Conservation (phyloP, 2,329 filamentous ascomycete genomes). For the Anisogramma anomala region DNA sequence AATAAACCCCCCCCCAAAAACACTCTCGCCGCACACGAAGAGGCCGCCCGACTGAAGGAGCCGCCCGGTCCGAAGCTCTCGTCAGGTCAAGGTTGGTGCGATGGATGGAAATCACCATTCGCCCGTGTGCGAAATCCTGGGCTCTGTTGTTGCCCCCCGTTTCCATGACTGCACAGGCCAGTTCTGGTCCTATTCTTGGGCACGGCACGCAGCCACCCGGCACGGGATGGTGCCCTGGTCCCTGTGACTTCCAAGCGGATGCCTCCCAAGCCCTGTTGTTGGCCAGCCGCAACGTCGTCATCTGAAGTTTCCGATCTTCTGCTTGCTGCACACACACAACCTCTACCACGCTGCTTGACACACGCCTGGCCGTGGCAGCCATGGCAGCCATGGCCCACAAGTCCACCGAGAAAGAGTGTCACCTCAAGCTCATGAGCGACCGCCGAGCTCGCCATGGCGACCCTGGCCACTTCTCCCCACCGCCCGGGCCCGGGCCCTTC, state of each 20-base stretch:
- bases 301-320: neutral
- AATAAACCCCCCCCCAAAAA: no score
- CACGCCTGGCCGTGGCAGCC: no score
- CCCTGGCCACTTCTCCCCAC: neutral
- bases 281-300: constrained; percentile 4
- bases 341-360: neutral
- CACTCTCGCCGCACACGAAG: no score
- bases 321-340: neutral
- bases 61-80: no score
- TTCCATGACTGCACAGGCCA: neutral
- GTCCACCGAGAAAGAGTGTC: neutral
- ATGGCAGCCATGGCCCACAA: no score
- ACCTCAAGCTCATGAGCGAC: no score
- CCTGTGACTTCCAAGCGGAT: neutral
- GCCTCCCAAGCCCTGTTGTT: neutral
- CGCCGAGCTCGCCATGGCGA: neutral
- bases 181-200: constrained; percentile 4
- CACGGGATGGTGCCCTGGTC: constrained; percentile 2
- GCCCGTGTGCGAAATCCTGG: no score
- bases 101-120: no score
- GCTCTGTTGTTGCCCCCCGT: neutral
- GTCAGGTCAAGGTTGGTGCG: no score
- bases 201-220: no score
- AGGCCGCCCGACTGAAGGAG: no score
- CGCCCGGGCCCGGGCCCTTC: no score